Percentiles rank a stretch among this genome's conserved stretches.
These are phyloP conservation scores for Epichloe glyceriae DNA, from an alignment of 2,329 filamentous ascomycete genomes.

Conservation along the genomic window DNA sequence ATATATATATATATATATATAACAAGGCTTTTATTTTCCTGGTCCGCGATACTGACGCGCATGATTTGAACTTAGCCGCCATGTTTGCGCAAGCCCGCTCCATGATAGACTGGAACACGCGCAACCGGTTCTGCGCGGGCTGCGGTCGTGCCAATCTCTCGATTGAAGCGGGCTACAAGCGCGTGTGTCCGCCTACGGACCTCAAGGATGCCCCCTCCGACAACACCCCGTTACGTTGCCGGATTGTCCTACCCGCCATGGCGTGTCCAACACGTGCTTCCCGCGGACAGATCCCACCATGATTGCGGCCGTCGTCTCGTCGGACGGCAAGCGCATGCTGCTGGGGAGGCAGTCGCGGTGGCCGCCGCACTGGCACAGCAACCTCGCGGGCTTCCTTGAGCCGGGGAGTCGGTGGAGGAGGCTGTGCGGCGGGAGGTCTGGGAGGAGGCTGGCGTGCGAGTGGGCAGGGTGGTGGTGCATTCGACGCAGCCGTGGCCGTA, in stretches of 20 bases:
- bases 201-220: conserved; percentile 29
- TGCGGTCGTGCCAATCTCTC: conserved; percentile 77
- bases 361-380: conserved; percentile 77
- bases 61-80: conserved; percentile 45
- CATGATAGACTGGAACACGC: conserved; percentile 84
- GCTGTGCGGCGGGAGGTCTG: conserved; percentile 73
- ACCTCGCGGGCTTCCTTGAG: conserved; percentile 77
- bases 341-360: conserved; percentile 77
- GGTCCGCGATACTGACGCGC: no score
- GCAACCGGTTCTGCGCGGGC: conserved; percentile 82
- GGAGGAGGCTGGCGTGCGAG: conserved; percentile 68
- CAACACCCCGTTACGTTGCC: neutral
- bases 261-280: conserved; percentile 83
- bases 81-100: conserved; percentile 84
- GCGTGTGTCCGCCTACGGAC: conserved; percentile 63
- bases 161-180: conserved; percentile 68
- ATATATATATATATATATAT: no score
- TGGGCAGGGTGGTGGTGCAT: conserved; percentile 70
- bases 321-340: conserved; percentile 63
- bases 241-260: conserved; percentile 68
- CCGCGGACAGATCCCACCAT: conserved; percentile 88
- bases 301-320: conserved; percentile 83
- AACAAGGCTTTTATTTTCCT: no score
- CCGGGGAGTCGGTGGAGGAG: conserved; percentile 79
- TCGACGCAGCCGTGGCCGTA: conserved; percentile 83